Conservation (phyloP, 495 filamentous ascomycete species). For the Annulohypoxylon stygium region DNA sequence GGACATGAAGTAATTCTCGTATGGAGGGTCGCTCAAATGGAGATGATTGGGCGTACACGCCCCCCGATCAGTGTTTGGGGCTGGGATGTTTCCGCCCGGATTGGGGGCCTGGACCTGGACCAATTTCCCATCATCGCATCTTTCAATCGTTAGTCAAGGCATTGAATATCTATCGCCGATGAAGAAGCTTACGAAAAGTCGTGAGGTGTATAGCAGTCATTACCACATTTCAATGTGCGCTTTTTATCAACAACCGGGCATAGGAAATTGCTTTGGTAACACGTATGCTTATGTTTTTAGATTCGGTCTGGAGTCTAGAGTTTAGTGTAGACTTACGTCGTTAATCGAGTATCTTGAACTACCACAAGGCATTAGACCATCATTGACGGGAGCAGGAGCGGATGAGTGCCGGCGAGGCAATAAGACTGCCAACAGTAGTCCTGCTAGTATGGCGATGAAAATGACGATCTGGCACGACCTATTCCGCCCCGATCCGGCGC, state of each 20-base stretch:
- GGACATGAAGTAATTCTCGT: constrained; percentile 75
- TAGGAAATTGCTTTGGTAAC: constrained; percentile 57
- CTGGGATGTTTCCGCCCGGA: constrained; percentile 12
- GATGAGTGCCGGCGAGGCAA: constrained; percentile 15
- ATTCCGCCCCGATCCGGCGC: constrained; percentile 15
- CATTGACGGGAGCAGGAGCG: neutral
- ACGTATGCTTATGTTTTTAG: constrained; percentile 56
- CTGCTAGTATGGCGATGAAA: constrained; percentile 34
- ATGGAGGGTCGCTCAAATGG: constrained; percentile 60
- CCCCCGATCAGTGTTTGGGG: constrained; percentile 10
- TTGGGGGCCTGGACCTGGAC: constrained; percentile 36
- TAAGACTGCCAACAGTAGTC: constrained; percentile 34
- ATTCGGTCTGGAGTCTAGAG: neutral
- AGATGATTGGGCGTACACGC: constrained; percentile 39
- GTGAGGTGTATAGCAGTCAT: constrained; percentile 55
- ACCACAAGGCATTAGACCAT: constrained; percentile 54
- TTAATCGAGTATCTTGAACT: constrained; percentile 54
- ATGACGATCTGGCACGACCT: constrained; percentile 29
- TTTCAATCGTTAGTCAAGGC: constrained; percentile 33
- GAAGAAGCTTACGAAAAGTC: constrained; percentile 51
- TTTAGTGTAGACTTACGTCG: constrained; percentile 43
- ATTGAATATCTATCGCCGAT: neutral
- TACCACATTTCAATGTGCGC: constrained; percentile 56
- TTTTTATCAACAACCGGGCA: constrained; percentile 56
- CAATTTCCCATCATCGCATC: constrained; percentile 47